Evolutionary conservation across 2,329 filamentous ascomycete genomes (phyloP), one percentile per base, ranked within the genome.

Genomic region (Pseudopyricularia javanii): DNA sequence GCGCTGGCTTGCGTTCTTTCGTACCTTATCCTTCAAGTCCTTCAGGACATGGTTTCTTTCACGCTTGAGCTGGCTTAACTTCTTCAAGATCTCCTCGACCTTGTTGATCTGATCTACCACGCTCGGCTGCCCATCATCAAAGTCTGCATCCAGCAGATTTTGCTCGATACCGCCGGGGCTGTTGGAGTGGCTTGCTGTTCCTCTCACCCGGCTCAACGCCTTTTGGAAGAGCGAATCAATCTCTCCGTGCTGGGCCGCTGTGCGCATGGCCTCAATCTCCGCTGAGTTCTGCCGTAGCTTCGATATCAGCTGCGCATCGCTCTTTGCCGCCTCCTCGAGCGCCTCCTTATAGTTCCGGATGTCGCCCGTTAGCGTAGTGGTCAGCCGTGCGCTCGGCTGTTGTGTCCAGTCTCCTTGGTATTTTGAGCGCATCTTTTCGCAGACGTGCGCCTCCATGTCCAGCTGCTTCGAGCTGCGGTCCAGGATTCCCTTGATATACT

Each of bases 371-470:
- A 98, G 71, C 0, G 91, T 97, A 4, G 87, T 83, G 1, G 91
- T 98, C 40, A 98, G 76, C 54, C 88, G 79, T 32, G 88, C 88
- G 64, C 91, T 97, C 11, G 93, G 93, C 63, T 98, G 93, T 62
- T 98, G 93, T 17, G 89, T 95, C 93, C 93, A 98, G 53, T 97
- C 91, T 28, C 77, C 79, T 53, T 91, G 91, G 65, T 97, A 97
- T 66, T 98, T 98, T 12, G 90, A 94, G 48, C 93, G 82, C 93
- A 98, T 98, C 74, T 97, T 98, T 67, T 98, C 93, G 66, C 93
- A 98, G 0, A 97, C 88, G 53, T 88, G 94, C 70, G 97, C 94
- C 67, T 98, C 93, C 82, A 93, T 90, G 59, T 98, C 93, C 43
- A 98, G 71, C 62, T 94, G 87, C 65, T 95, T 95, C 53, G 84